Percentiles rank a stretch among this genome's conserved stretches.
Evolutionary conservation across 2,329 filamentous ascomycete species (phyloP).

Genomic region (Cladosporium velox): DNA sequence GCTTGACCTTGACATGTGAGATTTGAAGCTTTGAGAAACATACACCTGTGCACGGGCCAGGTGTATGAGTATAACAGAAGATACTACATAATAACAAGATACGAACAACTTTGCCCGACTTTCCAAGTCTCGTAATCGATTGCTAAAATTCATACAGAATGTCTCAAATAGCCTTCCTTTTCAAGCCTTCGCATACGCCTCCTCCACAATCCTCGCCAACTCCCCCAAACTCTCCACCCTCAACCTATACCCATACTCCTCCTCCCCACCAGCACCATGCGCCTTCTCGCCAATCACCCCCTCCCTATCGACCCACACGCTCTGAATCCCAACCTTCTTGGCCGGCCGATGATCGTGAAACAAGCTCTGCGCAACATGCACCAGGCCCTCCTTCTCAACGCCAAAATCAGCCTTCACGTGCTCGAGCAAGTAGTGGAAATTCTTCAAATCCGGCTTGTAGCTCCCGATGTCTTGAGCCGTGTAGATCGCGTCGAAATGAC

Average conservation of each 20-base stretch:
- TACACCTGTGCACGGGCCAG: neutral
- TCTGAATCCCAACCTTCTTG: constrained; percentile 60
- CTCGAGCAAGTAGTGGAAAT: constrained; percentile 67
- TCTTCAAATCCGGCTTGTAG: constrained; percentile 67
- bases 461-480: constrained; percentile 71
- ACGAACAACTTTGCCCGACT: too few relatives aligned
- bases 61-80: neutral
- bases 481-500: constrained; percentile 64
- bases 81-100: too few relatives aligned
- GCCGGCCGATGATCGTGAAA: constrained; percentile 68
- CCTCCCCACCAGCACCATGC: constrained; percentile 35
- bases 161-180: neutral
- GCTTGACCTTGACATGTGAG: neutral
- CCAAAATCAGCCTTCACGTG: constrained; percentile 58
- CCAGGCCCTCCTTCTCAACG: constrained; percentile 57
- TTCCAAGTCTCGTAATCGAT: too few relatives aligned
- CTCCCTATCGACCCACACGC: constrained; percentile 65
- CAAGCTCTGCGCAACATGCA: constrained; percentile 70
- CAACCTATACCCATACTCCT: constrained; percentile 58
- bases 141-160: too few relatives aligned
- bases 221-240: constrained; percentile 61
- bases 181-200: constrained; percentile 32
- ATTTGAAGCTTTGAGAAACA: constrained; percentile 8
- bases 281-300: constrained; percentile 50
- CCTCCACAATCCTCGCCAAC: constrained; percentile 60